Percentiles rank a stretch among this genome's conserved stretches.
phyloP scores from a whole-genome alignment of 2,329 filamentous ascomycete species.

The Penicillium sp. region DNA sequence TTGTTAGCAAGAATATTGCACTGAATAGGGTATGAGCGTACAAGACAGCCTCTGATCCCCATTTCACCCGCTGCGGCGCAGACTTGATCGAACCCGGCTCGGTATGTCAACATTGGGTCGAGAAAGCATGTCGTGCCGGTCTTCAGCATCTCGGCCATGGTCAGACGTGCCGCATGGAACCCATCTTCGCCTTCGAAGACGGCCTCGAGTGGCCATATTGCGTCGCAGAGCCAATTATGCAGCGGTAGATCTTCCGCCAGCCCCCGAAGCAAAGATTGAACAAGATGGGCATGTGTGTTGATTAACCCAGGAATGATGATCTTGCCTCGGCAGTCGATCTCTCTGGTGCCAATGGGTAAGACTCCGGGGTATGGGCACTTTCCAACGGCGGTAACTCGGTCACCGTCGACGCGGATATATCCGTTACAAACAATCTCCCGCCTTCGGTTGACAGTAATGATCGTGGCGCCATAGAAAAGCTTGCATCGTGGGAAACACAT shows the following conservation, averaged over 20 bases:
- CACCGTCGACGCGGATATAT: slow-evolving; percentile 11
- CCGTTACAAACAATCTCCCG: slow-evolving; percentile 16
- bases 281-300: slow-evolving; percentile 39
- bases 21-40: background rate
- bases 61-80: slow-evolving; percentile 33
- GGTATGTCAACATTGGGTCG: slow-evolving; percentile 35
- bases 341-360: slow-evolving; percentile 6
- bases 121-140: slow-evolving; percentile 41
- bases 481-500: slow-evolving; percentile 1
- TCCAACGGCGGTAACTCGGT: slow-evolving; percentile 9
- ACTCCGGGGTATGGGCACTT: slow-evolving; percentile 1
- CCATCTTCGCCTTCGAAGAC: slow-evolving; percentile 36
- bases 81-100: slow-evolving; percentile 28
- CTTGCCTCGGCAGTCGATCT: slow-evolving; percentile 28
- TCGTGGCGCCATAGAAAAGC: slow-evolving; percentile 17
- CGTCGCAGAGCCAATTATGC: slow-evolving; percentile 33
- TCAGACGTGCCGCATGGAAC: slow-evolving; percentile 32
- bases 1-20: background rate
- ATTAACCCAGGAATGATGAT: slow-evolving; percentile 39
- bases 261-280: slow-evolving; percentile 35
- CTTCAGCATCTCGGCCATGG: slow-evolving; percentile 39
- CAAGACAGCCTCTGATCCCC: slow-evolving; percentile 33
- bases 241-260: slow-evolving; percentile 29
- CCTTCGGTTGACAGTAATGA: slow-evolving; percentile 18
- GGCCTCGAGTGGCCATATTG: slow-evolving; percentile 38